A percentile compares a stretch with the other conserved stretches of the same genome.
phyloP scores from a whole-genome alignment of 176 grass and related monocot genomes.

The Stipa capillata region DNA sequence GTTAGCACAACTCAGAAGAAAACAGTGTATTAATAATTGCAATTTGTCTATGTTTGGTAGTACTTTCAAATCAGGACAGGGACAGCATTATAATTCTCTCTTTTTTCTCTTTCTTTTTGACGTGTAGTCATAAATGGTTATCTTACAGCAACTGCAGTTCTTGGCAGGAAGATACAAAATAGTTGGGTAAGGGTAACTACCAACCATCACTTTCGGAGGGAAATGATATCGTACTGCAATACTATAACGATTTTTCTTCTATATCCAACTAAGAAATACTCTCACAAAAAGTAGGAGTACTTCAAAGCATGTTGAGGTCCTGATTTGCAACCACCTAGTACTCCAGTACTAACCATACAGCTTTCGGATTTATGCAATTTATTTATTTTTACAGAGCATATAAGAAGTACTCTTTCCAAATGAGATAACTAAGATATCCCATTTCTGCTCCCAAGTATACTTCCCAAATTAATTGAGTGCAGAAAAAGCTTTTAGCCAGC shows the following conservation, averaged over 20 bases:
- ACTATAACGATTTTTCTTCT: neutral
- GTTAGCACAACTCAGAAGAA: neutral
- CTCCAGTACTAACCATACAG: neutral
- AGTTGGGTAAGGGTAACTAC: neutral
- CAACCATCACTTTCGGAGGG: neutral
- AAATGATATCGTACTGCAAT: neutral
- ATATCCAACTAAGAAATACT: neutral
- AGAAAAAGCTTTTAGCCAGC: neutral
- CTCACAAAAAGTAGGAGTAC: neutral
- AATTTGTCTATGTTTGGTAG: neutral
- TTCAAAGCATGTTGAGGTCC: no score
- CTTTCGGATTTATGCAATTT: neutral
- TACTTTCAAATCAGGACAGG: neutral
- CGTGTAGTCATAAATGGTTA: neutral
- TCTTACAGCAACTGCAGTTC: neutral
- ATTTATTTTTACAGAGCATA: neutral
- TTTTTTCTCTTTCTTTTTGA: neutral
- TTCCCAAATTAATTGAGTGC: neutral
- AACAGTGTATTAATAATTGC: neutral
- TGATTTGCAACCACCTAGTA: neutral
- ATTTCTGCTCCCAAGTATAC: neutral
- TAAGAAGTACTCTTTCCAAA: neutral
- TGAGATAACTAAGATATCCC: neutral
- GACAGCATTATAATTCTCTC: neutral
- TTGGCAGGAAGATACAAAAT: neutral